phyloP scores from a whole-genome alignment of 768 basidiomycete genomes.

The Mycena filopes region DNA sequence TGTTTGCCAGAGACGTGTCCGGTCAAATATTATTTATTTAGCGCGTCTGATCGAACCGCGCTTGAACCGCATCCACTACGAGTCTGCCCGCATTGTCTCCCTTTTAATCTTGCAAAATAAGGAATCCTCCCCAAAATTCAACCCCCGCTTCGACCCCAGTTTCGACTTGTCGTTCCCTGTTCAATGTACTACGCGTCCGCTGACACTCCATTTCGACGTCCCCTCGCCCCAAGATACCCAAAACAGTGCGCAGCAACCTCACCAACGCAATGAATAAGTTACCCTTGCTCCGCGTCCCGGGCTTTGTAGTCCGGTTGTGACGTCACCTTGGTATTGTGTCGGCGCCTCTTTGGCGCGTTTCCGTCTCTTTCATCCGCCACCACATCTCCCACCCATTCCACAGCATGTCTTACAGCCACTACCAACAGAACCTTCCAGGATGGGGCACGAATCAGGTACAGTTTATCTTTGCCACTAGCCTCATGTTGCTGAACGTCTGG shows the following conservation, averaged over 20 bases:
- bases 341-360: background rate
- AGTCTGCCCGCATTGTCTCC: too few species aligned
- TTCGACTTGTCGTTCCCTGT: too few species aligned
- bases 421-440: conserved; percentile 55
- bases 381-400: conserved; percentile 7
- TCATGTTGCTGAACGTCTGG: conserved; percentile 3
- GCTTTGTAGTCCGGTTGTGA: background rate
- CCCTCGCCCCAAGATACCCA: too few species aligned
- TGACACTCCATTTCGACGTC: too few species aligned
- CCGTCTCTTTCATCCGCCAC: conserved; percentile 9
- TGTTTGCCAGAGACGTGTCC: conserved; percentile 11
- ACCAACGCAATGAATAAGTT: background rate
- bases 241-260: too few species aligned
- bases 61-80: too few species aligned
- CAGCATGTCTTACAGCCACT: conserved; percentile 56
- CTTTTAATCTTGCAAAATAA: too few species aligned
- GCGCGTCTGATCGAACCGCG: too few species aligned
- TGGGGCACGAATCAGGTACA: conserved; percentile 62
- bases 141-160: too few species aligned
- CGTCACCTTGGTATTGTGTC: background rate
- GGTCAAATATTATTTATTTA: too few species aligned
- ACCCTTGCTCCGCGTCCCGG: background rate
- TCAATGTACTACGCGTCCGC: too few species aligned
- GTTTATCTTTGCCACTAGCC: conserved; percentile 11
- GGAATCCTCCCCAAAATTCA: too few species aligned